Conservation (phyloP, 2,329 filamentous ascomycete genomes). For the Phaeoacremonium minimum region DNA sequence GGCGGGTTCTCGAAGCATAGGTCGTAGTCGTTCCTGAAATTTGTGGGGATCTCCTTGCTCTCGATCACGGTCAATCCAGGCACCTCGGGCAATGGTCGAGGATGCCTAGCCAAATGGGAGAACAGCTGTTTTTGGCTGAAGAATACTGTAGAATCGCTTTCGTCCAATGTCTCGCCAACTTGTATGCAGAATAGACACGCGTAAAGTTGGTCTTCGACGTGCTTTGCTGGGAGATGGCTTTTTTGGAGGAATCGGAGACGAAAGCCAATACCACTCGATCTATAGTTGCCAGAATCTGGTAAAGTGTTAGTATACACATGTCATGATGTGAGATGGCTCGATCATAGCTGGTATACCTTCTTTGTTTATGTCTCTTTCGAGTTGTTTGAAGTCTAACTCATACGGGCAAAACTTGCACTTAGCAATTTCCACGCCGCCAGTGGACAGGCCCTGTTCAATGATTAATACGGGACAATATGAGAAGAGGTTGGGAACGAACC, state of each 20-base stretch:
- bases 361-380: constrained; percentile 47
- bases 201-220: constrained; percentile 48
- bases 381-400: constrained; percentile 46
- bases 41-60: constrained; percentile 29
- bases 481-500: constrained; percentile 22
- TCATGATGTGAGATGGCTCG: too few relatives aligned
- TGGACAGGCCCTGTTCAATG: constrained; percentile 16
- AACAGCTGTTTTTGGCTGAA: constrained; percentile 49
- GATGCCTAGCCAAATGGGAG: constrained; percentile 47
- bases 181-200: constrained; percentile 53
- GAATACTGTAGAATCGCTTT: constrained; percentile 54
- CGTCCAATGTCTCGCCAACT: constrained; percentile 41
- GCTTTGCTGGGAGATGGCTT: constrained; percentile 43
- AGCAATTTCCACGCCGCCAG: constrained; percentile 35
- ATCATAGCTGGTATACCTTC: constrained; percentile 39
- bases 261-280: constrained; percentile 40
- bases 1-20: constrained; percentile 41
- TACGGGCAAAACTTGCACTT: constrained; percentile 50
- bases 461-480: neutral
- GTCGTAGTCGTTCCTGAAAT: constrained; percentile 46
- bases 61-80: constrained; percentile 46
- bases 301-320: neutral
- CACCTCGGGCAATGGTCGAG: constrained; percentile 46
- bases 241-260: constrained; percentile 53
- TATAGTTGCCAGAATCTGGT: constrained; percentile 41